Conservation (phyloP, 805 yeast genomes). For the Kazachstania psychrophila region DNA sequence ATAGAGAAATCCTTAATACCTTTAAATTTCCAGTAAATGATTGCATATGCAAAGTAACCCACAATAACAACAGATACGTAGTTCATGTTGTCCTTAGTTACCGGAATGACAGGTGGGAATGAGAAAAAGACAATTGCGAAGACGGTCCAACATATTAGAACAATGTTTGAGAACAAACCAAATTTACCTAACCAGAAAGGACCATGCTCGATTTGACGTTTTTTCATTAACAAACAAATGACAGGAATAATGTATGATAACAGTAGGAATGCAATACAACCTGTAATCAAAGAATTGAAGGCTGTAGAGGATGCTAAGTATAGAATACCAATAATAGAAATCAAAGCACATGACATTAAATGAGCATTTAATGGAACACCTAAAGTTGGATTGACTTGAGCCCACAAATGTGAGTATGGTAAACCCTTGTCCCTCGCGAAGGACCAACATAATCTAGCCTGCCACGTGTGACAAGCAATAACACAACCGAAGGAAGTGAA, state of each 20-base stretch:
- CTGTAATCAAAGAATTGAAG: conserved; percentile 55
- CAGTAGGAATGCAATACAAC: conserved; percentile 52
- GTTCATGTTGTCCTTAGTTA: conserved; percentile 52
- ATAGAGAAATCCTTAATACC: conserved; percentile 30
- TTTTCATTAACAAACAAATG: conserved; percentile 37
- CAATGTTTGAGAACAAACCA: conserved; percentile 43
- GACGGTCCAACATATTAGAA: conserved; percentile 46
- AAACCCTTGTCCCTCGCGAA: conserved; percentile 64
- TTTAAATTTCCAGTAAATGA: conserved; percentile 44
- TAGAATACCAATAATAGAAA: conserved; percentile 47
- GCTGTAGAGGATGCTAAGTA: conserved; percentile 62
- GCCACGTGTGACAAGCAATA: conserved; percentile 63
- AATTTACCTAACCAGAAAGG: conserved; percentile 58
- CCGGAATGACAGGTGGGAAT: conserved; percentile 59
- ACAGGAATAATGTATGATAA: conserved; percentile 53
- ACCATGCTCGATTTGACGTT: conserved; percentile 42
- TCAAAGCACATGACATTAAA: conserved; percentile 43
- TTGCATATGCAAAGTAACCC: conserved; percentile 37
- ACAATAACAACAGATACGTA: conserved; percentile 51
- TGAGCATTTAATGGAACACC: conserved; percentile 60
- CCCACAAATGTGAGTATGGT: conserved; percentile 48
- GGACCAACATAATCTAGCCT: conserved; percentile 63
- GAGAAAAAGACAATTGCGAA: conserved; percentile 55
- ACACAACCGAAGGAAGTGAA: conserved; percentile 55
- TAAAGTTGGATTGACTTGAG: conserved; percentile 40